Conservation (phyloP, 2,329 filamentous ascomycete species). For the Neoascochyta sp. region DNA sequence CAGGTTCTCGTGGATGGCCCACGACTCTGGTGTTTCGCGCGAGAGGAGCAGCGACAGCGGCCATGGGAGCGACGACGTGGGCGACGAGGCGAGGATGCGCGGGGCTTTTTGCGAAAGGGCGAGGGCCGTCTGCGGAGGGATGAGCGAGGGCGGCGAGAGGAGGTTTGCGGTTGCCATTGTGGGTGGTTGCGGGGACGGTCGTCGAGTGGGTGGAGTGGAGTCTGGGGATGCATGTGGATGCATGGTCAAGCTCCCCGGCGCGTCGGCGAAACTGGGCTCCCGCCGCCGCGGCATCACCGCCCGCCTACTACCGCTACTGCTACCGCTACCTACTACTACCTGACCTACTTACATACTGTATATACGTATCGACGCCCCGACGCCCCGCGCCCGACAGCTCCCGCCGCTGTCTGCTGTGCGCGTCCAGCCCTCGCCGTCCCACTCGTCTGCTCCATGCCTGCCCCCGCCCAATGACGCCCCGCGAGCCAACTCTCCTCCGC, state of each 20-base stretch:
- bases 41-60: conserved; percentile 51
- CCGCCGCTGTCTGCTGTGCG: no score
- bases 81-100: conserved; percentile 36
- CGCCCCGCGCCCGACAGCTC: no score
- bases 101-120: conserved; percentile 49
- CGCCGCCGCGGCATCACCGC: no score
- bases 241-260: no score
- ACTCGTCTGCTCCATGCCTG: conserved; percentile 20
- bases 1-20: conserved; percentile 83
- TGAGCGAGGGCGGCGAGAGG: conserved; percentile 40
- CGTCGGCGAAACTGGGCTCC: conserved; percentile 23
- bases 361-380: no score
- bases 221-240: conserved; percentile 5
- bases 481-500: conserved; percentile 18
- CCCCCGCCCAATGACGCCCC: conserved; percentile 28
- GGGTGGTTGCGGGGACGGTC: conserved; percentile 4
- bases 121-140: conserved; percentile 41
- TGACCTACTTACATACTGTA: no score
- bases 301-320: no score
- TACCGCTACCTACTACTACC: no score
- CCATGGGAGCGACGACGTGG: conserved; percentile 45
- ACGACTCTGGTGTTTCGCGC: conserved; percentile 72
- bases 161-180: conserved; percentile 36
- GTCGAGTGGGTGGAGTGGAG: conserved; percentile 3
- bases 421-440: no score